phyloP scores from a whole-genome alignment of 2,329 filamentous ascomycete genomes.

The Colletotrichum navitas region DNA sequence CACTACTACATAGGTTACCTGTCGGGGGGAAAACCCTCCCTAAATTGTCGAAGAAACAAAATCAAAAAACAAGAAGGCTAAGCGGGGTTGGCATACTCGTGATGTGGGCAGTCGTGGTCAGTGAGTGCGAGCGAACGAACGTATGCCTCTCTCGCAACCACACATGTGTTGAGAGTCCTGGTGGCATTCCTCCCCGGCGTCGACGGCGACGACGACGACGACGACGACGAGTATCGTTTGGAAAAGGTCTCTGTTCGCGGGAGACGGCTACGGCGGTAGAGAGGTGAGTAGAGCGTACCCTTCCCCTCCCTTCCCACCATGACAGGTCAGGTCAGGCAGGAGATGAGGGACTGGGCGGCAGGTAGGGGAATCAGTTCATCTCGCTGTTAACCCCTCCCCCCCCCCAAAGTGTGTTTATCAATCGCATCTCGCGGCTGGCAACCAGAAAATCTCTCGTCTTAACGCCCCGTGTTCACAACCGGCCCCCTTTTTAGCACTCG shows the following conservation, averaged over 20 bases:
- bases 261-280: not conserved
- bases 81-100: not conserved
- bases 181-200: not conserved
- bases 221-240: not conserved
- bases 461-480: too few species aligned
- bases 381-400: not conserved
- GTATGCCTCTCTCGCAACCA: not conserved
- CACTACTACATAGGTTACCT: conserved; percentile 19
- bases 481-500: not conserved
- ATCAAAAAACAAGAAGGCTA: not conserved
- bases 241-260: not conserved
- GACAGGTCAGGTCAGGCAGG: not conserved
- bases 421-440: not conserved
- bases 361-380: not conserved
- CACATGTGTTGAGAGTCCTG: not conserved
- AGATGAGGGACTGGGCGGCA: not conserved
- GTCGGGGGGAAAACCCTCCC: not conserved
- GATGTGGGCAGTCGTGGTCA: not conserved
- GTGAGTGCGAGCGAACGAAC: not conserved
- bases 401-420: not conserved
- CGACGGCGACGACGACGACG: too few species aligned
- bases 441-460: not conserved
- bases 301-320: too few species aligned
- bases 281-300: not conserved
- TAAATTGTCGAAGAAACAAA: conserved; percentile 8